These are phyloP conservation scores for Hibiscus trionum DNA, from an alignment of 345 rosid species.

Conservation along the genomic window DNA sequence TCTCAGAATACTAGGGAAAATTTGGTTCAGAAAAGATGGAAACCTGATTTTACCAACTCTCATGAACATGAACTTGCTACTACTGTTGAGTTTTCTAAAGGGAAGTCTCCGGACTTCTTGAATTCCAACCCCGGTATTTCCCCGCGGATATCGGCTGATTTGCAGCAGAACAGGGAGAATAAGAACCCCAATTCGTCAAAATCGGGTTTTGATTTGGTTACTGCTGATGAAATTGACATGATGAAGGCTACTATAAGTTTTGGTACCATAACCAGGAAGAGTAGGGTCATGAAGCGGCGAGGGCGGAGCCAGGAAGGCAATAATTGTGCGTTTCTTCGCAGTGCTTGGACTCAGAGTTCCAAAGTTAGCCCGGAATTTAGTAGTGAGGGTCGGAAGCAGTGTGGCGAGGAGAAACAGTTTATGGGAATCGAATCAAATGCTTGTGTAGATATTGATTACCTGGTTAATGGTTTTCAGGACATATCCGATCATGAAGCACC, in stretches of 20 bases:
- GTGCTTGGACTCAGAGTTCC: constrained; percentile 37
- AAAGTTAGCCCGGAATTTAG: constrained; percentile 20
- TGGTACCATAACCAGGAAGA: constrained; percentile 39
- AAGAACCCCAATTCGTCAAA: constrained; percentile 35
- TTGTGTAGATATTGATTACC: constrained; percentile 14
- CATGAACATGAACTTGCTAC: constrained; percentile 9
- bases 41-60: constrained; percentile 16
- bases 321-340: constrained; percentile 16
- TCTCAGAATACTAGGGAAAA: constrained; percentile 19
- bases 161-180: constrained; percentile 29
- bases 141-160: constrained; percentile 22
- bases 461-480: constrained; percentile 15
- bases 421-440: constrained; percentile 15
- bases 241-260: constrained; percentile 26
- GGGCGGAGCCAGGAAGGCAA: constrained; percentile 21
- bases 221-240: constrained; percentile 16
- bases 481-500: constrained; percentile 17
- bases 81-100: constrained; percentile 10
- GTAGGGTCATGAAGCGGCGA: constrained; percentile 44
- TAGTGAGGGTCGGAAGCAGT: constrained; percentile 19
- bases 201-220: constrained; percentile 16
- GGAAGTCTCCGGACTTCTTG: constrained; percentile 15
- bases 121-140: constrained; percentile 18
- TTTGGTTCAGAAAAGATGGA: constrained; percentile 28
- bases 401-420: constrained; percentile 10